phyloP scores from a whole-genome alignment of 202 grass and related monocot genomes.

The Panicum hallii region DNA sequence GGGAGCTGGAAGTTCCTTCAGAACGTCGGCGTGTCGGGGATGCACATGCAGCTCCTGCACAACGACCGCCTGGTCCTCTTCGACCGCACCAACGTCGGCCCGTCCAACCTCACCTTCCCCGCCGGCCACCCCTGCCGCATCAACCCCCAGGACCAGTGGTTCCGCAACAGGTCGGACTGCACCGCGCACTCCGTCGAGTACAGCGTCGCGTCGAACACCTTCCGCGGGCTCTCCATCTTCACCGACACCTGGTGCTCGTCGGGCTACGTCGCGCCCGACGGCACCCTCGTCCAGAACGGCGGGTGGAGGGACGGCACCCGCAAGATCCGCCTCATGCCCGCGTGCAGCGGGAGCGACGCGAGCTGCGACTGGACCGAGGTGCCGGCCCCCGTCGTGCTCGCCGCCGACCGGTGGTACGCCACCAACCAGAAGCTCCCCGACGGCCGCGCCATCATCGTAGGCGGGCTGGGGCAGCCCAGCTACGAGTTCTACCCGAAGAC shows the following conservation, averaged over 20 bases:
- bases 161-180: slow-evolving; percentile 52
- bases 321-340: slow-evolving; percentile 63
- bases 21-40: slow-evolving; percentile 79
- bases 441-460: slow-evolving; percentile 68
- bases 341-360: slow-evolving; percentile 27
- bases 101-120: slow-evolving; percentile 81
- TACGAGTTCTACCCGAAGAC: slow-evolving; percentile 85
- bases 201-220: slow-evolving; percentile 43
- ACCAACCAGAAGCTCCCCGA: slow-evolving; percentile 79
- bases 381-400: slow-evolving; percentile 32
- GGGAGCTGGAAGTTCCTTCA: slow-evolving; percentile 71
- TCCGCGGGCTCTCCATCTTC: slow-evolving; percentile 66
- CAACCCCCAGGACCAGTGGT: slow-evolving; percentile 47
- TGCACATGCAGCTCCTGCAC: slow-evolving; percentile 97
- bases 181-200: slow-evolving; percentile 87
- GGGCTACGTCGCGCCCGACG: slow-evolving; percentile 62
- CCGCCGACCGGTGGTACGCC: slow-evolving; percentile 68
- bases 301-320: slow-evolving; percentile 65
- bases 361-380: slow-evolving; percentile 76
- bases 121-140: slow-evolving; percentile 49
- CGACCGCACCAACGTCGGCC: slow-evolving; percentile 75
- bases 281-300: slow-evolving; percentile 79
- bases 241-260: slow-evolving; percentile 95
- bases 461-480: slow-evolving; percentile 60
- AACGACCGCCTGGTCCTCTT: slow-evolving; percentile 82